These are phyloP conservation scores for Fibroporia radiculosa DNA, from an alignment of 768 basidiomycete species.

Conservation along the genomic window DNA sequence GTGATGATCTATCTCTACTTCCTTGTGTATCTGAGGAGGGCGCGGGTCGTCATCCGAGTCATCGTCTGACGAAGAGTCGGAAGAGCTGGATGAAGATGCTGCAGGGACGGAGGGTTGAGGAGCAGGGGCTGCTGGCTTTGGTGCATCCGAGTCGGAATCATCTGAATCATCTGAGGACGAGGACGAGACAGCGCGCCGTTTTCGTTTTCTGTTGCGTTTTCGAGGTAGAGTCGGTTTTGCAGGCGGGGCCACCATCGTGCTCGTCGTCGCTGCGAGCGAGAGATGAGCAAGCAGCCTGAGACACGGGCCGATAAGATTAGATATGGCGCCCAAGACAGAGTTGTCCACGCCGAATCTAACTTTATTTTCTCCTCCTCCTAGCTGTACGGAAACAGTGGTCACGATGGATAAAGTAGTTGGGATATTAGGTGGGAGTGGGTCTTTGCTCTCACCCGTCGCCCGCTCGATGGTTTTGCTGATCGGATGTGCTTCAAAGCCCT, in stretches of 20 bases:
- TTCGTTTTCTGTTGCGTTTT: slow-evolving; percentile 27
- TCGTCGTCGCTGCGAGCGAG: no score
- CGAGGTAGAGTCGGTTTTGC: slow-evolving; percentile 17
- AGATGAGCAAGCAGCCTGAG: no score
- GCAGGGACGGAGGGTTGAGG: slow-evolving; percentile 1
- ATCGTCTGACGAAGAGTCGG: slow-evolving; percentile 12
- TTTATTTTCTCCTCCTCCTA: slow-evolving; percentile 1
- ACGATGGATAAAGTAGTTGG: slow-evolving; percentile 26
- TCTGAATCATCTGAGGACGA: slow-evolving; percentile 18
- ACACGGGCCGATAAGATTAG: no score
- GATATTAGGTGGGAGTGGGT: slow-evolving; percentile 32
- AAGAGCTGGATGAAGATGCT: slow-evolving; percentile 5
- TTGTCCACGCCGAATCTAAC: background rate
- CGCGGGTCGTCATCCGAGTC: slow-evolving; percentile 11
- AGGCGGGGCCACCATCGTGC: slow-evolving; percentile 8
- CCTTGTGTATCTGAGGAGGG: background rate
- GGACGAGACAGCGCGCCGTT: slow-evolving; percentile 24
- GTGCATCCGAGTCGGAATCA: slow-evolving; percentile 11
- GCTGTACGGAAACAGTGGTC: background rate
- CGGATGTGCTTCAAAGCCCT: background rate
- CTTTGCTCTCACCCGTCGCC: no score
- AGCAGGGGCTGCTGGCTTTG: slow-evolving; percentile 3
- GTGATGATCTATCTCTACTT: no score
- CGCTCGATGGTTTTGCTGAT: background rate
- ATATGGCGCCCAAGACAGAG: no score